Percentiles rank a stretch among this genome's conserved stretches.
These are phyloP conservation scores for Penicillium frequentans DNA, from an alignment of 2,329 filamentous ascomycete species.

Conservation along the genomic window DNA sequence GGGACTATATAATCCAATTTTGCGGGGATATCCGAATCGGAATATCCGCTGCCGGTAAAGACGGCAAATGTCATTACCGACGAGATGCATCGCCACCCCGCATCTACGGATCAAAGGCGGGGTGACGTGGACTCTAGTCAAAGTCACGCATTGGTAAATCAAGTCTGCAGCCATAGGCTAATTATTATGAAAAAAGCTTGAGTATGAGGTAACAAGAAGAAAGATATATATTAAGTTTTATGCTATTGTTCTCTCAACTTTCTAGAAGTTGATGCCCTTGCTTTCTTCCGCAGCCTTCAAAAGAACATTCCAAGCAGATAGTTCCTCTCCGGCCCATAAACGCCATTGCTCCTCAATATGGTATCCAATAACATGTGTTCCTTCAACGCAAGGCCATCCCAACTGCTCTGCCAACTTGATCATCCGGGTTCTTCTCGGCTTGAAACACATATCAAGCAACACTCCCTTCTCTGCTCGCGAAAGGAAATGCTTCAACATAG, in stretches of 20 bases:
- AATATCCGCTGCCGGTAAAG: background rate
- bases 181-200: too few species aligned
- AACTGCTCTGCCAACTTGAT: conserved; percentile 15
- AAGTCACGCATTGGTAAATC: too few species aligned
- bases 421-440: conserved; percentile 39
- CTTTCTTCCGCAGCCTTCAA: conserved; percentile 15
- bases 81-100: background rate
- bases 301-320: conserved; percentile 15
- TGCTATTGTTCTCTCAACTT: background rate
- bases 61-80: background rate
- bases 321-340: conserved; percentile 16
- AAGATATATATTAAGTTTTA: background rate
- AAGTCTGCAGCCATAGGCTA: too few species aligned
- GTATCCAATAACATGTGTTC: conserved; percentile 21
- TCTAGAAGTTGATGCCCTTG: conserved; percentile 16
- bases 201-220: background rate
- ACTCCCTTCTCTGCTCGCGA: conserved; percentile 30
- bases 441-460: conserved; percentile 47
- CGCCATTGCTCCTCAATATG: conserved; percentile 21
- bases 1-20: background rate
- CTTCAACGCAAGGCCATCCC: conserved; percentile 16
- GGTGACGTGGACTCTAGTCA: too few species aligned
- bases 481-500: conserved; percentile 31
- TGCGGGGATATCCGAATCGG: background rate
- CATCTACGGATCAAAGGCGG: background rate